Evolutionary conservation across 345 rosid species (phyloP).

Genomic region (Lagerstroemia speciosa): DNA sequence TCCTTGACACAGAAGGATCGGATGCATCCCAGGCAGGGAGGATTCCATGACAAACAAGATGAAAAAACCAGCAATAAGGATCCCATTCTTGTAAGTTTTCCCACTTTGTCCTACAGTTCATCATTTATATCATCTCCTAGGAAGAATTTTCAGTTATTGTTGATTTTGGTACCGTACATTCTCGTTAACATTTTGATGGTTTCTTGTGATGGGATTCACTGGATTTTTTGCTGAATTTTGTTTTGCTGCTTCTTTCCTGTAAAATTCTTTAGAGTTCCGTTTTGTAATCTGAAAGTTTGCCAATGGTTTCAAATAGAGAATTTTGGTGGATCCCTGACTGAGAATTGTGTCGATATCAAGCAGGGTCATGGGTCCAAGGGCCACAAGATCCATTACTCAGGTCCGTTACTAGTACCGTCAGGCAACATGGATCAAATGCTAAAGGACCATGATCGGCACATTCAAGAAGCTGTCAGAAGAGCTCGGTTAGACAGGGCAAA

Average conservation of each 20-base stretch:
- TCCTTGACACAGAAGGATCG: constrained; percentile 43
- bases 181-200: background rate
- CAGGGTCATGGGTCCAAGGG: constrained; percentile 89
- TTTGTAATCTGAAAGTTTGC: background rate
- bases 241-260: background rate
- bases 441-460: constrained; percentile 95
- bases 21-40: constrained; percentile 36
- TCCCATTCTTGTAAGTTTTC: constrained; percentile 64
- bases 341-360: constrained; percentile 22
- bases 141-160: background rate
- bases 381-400: constrained; percentile 87
- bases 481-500: constrained; percentile 82
- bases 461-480: constrained; percentile 89
- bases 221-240: background rate
- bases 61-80: constrained; percentile 56
- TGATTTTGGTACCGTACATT: background rate
- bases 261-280: background rate
- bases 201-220: background rate
- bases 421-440: constrained; percentile 88
- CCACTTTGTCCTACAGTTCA: background rate
- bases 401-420: constrained; percentile 79
- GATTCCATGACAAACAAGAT: constrained; percentile 44
- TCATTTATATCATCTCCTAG: background rate
- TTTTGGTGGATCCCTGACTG: background rate
- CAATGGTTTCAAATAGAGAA: background rate